Evolutionary conservation across 805 yeast species (phyloP), one percentile per base, ranked within the genome.

Genomic region (Zygoascus biomembranicola): DNA sequence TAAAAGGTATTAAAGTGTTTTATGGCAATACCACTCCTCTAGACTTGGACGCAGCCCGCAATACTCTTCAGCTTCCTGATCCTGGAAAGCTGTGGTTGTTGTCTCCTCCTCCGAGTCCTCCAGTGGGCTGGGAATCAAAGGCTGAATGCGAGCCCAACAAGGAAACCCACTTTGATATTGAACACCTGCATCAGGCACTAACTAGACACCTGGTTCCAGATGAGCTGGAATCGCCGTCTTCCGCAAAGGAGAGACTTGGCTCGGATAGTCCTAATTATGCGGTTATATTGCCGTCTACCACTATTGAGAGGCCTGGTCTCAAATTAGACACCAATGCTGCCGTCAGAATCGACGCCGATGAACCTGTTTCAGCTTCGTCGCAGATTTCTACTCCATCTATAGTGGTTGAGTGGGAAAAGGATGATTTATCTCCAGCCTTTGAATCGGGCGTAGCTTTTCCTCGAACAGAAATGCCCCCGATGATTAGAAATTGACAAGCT

Each of bases 71-170:
- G 50, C 64, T 62, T 10, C 66, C 66, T 5, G 64, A 60, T 47
- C 51, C 56, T 10, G 66, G 65, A 26, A 49, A 53, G 46, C 59
- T 62, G 46, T 62, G 63, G 57, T 53, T 63, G 42, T 59, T 63
- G 26, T 59, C 63, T 8, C 66, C 66, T 5, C 66, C 66, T 13
- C 63, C 65, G 3, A 55, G 61, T 13, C 66, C 66, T 1, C 66
- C 65, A 1, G 58, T 53, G 2, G 64, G 61, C 37, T 63, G 66
- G 66, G 60, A 51, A 31, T 52, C 62, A 9, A 14, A 50, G 46
- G 39, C 41, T 10, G 66, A 63, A 50, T 57, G 47, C 14, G 59
- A 51, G 32, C 66, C 66, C 26, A 59, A 62, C 51, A 57, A 51
- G 18, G 55, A 55, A 10, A 52, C 62, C n/a, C 51, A 52, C 42